phyloP scores from a whole-genome alignment of 148 eudicot species.

The Rhododendron ferrugineum region DNA sequence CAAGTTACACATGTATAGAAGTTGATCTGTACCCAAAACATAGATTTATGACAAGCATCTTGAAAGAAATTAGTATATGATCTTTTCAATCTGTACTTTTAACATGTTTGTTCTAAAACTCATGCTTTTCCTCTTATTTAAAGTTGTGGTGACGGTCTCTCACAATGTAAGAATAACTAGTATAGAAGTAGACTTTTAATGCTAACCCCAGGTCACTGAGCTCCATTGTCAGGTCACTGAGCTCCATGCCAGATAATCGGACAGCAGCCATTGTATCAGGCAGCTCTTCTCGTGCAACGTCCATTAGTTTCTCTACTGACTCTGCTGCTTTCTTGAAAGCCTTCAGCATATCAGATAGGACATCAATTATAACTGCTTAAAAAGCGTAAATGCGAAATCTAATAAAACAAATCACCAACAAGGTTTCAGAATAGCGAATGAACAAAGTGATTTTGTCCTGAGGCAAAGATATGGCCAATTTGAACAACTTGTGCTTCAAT shows the following conservation, averaged over 20 bases:
- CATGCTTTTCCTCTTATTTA: background rate
- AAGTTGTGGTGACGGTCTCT: background rate
- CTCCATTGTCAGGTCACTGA: constrained; percentile 93
- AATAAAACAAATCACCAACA: background rate
- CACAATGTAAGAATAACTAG: background rate
- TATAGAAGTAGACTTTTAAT: background rate
- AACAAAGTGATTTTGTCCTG: background rate
- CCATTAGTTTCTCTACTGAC: constrained; percentile 76
- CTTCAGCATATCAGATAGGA: constrained; percentile 28
- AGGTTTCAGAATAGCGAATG: background rate
- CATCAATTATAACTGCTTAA: background rate
- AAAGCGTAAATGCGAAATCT: background rate
- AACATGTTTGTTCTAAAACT: background rate
- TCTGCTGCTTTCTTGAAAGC: constrained; percentile 93
- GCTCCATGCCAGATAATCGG: constrained; percentile 94
- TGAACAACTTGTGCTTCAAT: background rate
- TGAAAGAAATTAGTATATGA: background rate
- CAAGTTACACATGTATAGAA: background rate
- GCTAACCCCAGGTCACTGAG: constrained; percentile 86
- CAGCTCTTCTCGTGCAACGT: constrained; percentile 78
- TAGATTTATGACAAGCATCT: background rate
- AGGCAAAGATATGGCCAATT: background rate
- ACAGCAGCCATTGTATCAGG: constrained; percentile 95
- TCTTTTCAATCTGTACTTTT: background rate
- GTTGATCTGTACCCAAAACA: background rate